Evolutionary conservation across 2,329 filamentous ascomycete genomes (phyloP), one percentile per base, ranked within the genome.

Genomic region (Coniochaeta sp.): DNA sequence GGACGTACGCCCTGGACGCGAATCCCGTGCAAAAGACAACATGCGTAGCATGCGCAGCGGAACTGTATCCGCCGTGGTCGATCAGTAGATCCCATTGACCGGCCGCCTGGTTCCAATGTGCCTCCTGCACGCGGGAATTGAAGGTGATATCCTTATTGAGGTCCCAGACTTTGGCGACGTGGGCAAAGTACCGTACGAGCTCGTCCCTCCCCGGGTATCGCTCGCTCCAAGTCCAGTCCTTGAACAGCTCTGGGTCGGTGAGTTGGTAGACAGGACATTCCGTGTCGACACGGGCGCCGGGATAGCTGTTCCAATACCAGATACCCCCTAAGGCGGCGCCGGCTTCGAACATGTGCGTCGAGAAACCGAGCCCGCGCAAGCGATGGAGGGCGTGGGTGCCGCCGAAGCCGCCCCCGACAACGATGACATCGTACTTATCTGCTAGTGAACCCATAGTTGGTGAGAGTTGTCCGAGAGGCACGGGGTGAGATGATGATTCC

Each of bases 231-330:
- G 69, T 73, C 73, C 75, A 84, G 52, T 74, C 72, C 26, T 74
- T 70, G 67, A 71, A 79, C 3, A 78, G 69, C 34, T 77, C 74
- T 0, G 68, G 69, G 8, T 71, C 42, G 2, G 66, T 69, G 59
- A 76, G 69, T 57, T 76, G 70, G 69, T 75, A 77, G 12, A 70
- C 68, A 6, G 70, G 68, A 9, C 59, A 57, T 58, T 71, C 67
- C 1, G 69, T 70, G 57, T 80, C 77, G 19, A 78, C 75, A 2
- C 74, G 68, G 1, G 75, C 74, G 0, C 76, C 77, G 0, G 77
- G 77, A 55, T 78, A 79, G 1, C 68, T 64, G 63, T 79, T 78
- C 70, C 72, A 77, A 59, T 74, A 70, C 77, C 77, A 80, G 9
- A 75, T 72, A 8, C 77, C 77, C 4, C 77, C 77, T 12, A 75